Evolutionary conservation across 1,284 basidiomycete genomes (phyloP).

Genomic region (Nidula niveotomentosa): DNA sequence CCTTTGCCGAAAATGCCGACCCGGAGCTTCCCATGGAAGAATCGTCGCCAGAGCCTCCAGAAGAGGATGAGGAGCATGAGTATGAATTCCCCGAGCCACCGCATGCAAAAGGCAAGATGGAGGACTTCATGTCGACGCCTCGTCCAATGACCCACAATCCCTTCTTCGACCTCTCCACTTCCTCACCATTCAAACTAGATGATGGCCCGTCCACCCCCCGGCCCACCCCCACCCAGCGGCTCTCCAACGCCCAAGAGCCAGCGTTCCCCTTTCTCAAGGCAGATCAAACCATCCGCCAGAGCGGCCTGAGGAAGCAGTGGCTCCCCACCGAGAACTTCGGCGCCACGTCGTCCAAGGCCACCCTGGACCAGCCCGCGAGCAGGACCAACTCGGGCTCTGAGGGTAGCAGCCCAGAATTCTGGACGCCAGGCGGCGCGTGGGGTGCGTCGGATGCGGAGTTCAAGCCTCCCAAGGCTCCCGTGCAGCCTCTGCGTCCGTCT

Average conservation of each 20-base stretch:
- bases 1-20: slow-evolving; percentile 8
- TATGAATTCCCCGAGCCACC: slow-evolving; percentile 7
- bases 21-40: slow-evolving; percentile 7
- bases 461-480: background rate
- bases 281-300: background rate
- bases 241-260: background rate
- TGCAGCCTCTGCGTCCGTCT: background rate
- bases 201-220: background rate
- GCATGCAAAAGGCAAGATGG: slow-evolving; percentile 13
- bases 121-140: slow-evolving; percentile 24
- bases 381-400: background rate
- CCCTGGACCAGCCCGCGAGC: background rate
- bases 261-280: background rate
- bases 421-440: background rate
- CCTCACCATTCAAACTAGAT: background rate
- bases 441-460: background rate
- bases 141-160: slow-evolving; percentile 20
- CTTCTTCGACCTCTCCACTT: background rate
- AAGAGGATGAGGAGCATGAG: slow-evolving; percentile 1
- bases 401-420: background rate
- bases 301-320: background rate
- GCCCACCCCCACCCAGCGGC: background rate
- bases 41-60: slow-evolving; percentile 4
- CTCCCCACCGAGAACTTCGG: background rate
- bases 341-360: background rate